phyloP scores from a whole-genome alignment of 371 early-diverging fungal species.

The Mortierella sp. region DNA sequence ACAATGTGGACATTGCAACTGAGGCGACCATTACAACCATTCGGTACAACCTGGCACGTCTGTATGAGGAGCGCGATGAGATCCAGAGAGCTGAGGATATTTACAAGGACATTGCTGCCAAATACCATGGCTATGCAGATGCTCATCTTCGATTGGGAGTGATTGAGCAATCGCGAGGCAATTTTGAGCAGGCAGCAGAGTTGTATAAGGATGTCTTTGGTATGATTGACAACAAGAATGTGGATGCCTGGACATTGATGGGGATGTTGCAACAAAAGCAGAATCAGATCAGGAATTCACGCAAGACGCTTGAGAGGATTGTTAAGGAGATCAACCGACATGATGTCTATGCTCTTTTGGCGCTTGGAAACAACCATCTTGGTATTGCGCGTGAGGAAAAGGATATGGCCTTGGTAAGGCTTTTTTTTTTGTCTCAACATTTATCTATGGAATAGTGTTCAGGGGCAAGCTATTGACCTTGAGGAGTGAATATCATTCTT shows the following conservation, averaged over 20 bases:
- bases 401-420: constrained; percentile 32
- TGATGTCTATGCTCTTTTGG: constrained; percentile 82
- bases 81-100: constrained; percentile 69
- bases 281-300: constrained; percentile 68
- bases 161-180: constrained; percentile 64
- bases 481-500: neutral
- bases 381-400: constrained; percentile 66
- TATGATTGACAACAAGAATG: constrained; percentile 66
- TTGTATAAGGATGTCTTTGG: constrained; percentile 73
- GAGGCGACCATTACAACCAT: constrained; percentile 61
- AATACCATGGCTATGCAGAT: constrained; percentile 80
- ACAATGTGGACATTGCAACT: constrained; percentile 33
- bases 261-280: constrained; percentile 71
- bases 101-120: constrained; percentile 68
- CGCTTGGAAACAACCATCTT: constrained; percentile 86
- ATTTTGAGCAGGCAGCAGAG: constrained; percentile 68
- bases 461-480: too few relatives aligned
- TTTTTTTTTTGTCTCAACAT: constrained; percentile 3
- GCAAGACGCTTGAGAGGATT: constrained; percentile 81
- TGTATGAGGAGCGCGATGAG: constrained; percentile 75
- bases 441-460: neutral
- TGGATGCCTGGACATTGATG: constrained; percentile 77
- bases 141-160: constrained; percentile 84
- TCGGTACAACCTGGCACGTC: constrained; percentile 86
- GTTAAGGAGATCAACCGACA: constrained; percentile 81